Base-by-base conservation (phyloP, 2,329 filamentous ascomycete species). In the Ophiostoma pallidulum region DNA sequence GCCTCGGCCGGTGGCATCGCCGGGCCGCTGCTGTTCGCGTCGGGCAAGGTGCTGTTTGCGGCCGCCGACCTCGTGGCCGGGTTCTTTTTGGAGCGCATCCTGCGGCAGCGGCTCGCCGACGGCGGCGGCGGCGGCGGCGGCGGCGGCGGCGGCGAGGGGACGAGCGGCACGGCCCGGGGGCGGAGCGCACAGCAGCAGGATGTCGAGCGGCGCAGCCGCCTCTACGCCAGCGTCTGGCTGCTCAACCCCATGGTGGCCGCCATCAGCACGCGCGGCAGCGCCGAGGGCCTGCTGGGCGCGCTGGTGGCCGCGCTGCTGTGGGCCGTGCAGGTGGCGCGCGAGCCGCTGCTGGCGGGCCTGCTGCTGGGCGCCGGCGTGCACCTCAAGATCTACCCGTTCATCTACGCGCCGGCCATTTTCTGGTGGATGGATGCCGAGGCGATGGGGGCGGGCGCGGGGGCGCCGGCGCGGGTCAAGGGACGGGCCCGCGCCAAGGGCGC, bases 341-440 rank as follows among this genome's bases (percentile, higher is more conserved):
- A 71, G n/a, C 68, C 84, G 16, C 59, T 66, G 1, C 61, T 94
- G 8, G 84, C 89, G 0, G 91, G 86, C 0, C 54, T 81, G 3
- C 64, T 97, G 26, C 71, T 98, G 3, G 92, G 92, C 0, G 66
- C 95, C 24, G 80, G 80, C 1, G 90, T 97, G 22, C 92, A 98
- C 66, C 94, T 98, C 68, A 98, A 98, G 73, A 97, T 98, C 52
- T 98, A 98, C 59, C 92, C 92, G 0, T 95, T 97, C 64, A 87
- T 98, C 51, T 98, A 98, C 64, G 91, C 86, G 2, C 78, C 82
- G 0, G 81, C 84, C 3, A 82, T 92, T 36, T 64, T 88, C 5
- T 89, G 84, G 82, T 90, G 83, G 83, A 78, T 91, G 68, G 84
- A 86, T 55, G 67, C 66, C 3, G 72, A 75, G 53, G 64, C 62